Evolutionary conservation across 352 stramenopile genomes (phyloP).

Genomic region (Phytophthora colocasiae): DNA sequence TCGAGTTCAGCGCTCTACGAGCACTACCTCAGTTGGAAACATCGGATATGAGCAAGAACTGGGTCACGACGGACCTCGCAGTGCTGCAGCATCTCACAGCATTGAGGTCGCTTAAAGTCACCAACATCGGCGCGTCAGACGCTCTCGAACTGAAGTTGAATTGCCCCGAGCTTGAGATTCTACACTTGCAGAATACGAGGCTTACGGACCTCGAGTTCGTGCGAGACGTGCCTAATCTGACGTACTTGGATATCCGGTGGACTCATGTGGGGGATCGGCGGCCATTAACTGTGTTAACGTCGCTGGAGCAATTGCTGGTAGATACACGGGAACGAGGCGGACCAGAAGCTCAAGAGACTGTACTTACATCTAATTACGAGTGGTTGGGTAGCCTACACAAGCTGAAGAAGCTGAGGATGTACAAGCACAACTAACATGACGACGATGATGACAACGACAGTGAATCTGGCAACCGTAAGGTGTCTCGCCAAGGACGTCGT

Average conservation of each 20-base stretch:
- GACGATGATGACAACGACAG: too few relatives aligned
- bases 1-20: slow-evolving; percentile 44
- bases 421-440: slow-evolving; percentile 47
- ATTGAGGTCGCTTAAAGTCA: slow-evolving; percentile 45
- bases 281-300: slow-evolving; percentile 35
- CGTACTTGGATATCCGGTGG: slow-evolving; percentile 54
- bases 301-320: slow-evolving; percentile 51
- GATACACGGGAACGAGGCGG: slow-evolving; percentile 39
- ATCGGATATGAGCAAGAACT: slow-evolving; percentile 59
- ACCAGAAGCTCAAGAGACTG: background rate
- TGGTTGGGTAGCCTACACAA: slow-evolving; percentile 43
- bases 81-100: slow-evolving; percentile 37
- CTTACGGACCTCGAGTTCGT: slow-evolving; percentile 50
- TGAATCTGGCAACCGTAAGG: too few relatives aligned
- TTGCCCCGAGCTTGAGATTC: slow-evolving; percentile 37
- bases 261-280: slow-evolving; percentile 45
- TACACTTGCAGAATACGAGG: slow-evolving; percentile 54
- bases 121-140: slow-evolving; percentile 45
- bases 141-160: slow-evolving; percentile 39
- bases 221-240: slow-evolving; percentile 21
- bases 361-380: slow-evolving; percentile 21
- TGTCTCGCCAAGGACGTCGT: too few relatives aligned
- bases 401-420: slow-evolving; percentile 48
- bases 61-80: slow-evolving; percentile 40
- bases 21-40: slow-evolving; percentile 33